A percentile compares a stretch with the other conserved stretches of the same genome.
These are phyloP conservation scores for Penicillium nordicum DNA, from an alignment of 2,329 filamentous ascomycete genomes.

Conservation along the genomic window DNA sequence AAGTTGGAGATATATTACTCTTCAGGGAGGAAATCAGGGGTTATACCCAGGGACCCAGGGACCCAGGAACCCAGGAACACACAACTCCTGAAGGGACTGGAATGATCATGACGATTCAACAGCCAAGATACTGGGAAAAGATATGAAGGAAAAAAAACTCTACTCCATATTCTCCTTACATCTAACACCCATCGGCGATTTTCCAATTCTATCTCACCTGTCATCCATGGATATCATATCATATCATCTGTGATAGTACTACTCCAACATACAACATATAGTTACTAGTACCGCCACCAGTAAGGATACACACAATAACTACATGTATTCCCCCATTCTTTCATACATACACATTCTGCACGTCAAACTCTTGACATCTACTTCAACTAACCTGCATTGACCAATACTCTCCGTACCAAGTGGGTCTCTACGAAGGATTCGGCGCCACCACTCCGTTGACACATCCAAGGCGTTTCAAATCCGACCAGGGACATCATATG, in stretches of 20 bases:
- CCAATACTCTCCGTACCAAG: background rate
- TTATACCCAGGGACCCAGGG: background rate
- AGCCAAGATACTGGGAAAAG: background rate
- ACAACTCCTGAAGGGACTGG: background rate
- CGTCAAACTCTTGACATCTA: background rate
- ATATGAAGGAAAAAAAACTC: background rate
- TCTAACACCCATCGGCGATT: background rate
- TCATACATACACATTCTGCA: background rate
- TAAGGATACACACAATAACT: conserved; percentile 9
- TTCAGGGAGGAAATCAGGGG: background rate
- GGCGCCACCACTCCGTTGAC: background rate
- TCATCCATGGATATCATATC: background rate
- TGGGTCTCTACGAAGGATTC: background rate
- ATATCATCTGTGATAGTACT: background rate
- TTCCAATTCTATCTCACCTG: background rate
- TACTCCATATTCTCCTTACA: background rate
- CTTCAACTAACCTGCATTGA: background rate
- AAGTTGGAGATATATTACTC: background rate
- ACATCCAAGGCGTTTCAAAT: background rate
- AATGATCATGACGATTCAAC: background rate
- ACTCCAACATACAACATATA: too few relatives aligned
- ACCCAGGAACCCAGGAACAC: too few relatives aligned
- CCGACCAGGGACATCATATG: background rate
- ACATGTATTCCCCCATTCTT: background rate
- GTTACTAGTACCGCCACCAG: background rate